phyloP scores from a whole-genome alignment of 495 filamentous ascomycete genomes.

The Penicillium pancosmium region DNA sequence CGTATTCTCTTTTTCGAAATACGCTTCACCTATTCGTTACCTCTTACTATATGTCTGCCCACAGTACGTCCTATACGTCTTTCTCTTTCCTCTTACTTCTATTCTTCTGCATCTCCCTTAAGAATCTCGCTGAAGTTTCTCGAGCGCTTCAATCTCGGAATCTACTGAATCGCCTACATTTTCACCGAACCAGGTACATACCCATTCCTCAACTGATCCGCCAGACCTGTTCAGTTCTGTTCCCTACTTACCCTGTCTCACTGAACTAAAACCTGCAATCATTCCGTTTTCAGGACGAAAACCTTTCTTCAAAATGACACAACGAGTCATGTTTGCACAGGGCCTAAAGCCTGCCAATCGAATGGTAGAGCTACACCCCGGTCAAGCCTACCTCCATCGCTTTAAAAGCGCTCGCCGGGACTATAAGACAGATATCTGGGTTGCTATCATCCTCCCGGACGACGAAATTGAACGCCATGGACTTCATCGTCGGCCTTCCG shows the following conservation, averaged over 20 bases:
- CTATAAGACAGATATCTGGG: conserved; percentile 24
- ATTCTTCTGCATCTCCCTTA: not conserved
- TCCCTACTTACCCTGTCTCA: not conserved
- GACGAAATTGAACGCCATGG: conserved; percentile 5
- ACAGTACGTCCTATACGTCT: not conserved
- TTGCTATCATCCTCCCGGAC: conserved; percentile 12
- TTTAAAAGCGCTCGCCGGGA: conserved; percentile 18
- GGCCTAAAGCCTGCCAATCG: not conserved
- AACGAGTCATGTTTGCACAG: not conserved
- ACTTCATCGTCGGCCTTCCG: conserved; percentile 9
- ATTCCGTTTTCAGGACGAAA: not conserved
- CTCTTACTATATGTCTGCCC: not conserved
- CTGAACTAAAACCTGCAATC: too few relatives aligned
- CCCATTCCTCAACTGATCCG: not conserved
- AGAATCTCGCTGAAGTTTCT: too few relatives aligned
- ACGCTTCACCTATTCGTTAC: not conserved
- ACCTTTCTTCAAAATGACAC: not conserved
- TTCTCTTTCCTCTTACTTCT: not conserved
- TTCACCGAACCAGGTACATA: not conserved
- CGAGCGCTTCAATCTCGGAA: too few relatives aligned
- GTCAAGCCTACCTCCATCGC: conserved; percentile 15
- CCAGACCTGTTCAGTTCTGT: not conserved
- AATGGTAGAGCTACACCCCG: conserved; percentile 7
- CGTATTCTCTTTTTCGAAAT: not conserved
- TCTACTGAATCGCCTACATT: too few relatives aligned